A percentile compares a stretch with the other conserved stretches of the same genome.
These are phyloP conservation scores for Kockovaella imperatae DNA, from an alignment of 768 basidiomycete genomes.

Conservation along the genomic window DNA sequence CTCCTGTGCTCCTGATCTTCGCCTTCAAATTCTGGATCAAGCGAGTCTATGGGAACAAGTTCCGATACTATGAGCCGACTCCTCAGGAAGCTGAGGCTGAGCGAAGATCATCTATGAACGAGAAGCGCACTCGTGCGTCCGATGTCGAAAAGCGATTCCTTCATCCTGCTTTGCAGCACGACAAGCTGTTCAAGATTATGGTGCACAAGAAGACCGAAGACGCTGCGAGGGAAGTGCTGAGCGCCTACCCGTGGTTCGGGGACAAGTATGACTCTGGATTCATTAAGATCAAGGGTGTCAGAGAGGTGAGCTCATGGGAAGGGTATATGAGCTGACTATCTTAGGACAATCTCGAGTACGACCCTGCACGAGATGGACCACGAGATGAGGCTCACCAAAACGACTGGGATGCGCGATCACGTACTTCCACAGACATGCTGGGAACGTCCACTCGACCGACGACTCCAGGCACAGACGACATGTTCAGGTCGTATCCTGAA, in stretches of 20 bases:
- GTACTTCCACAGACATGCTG: conserved; percentile 48
- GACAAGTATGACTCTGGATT: conserved; percentile 26
- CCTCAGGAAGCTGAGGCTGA: conserved; percentile 54
- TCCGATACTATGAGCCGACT: conserved; percentile 77
- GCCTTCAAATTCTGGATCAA: conserved; percentile 79
- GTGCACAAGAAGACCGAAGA: conserved; percentile 46
- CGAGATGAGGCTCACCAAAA: conserved; percentile 48
- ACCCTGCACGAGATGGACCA: conserved; percentile 37
- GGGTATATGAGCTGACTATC: conserved; percentile 6
- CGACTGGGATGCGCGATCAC: conserved; percentile 78
- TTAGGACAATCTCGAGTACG: conserved; percentile 46
- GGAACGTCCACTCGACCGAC: conserved; percentile 16
- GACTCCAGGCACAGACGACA: conserved; percentile 3
- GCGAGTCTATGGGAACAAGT: conserved; percentile 58
- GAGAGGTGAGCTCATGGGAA: conserved; percentile 26
- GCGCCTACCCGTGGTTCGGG: conserved; percentile 42
- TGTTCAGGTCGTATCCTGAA: conserved; percentile 2
- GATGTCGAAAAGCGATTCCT: conserved; percentile 91
- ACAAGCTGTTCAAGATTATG: conserved; percentile 56
- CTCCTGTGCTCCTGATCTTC: conserved; percentile 69
- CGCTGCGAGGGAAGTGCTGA: conserved; percentile 42
- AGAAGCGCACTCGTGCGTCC: conserved; percentile 67
- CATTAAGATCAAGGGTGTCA: conserved; percentile 42
- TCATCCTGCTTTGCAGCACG: conserved; percentile 79
- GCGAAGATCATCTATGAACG: conserved; percentile 53